Base-by-base conservation (phyloP, 1,139 yeast species). In the Saccharomycopsis crataegensis region DNA sequence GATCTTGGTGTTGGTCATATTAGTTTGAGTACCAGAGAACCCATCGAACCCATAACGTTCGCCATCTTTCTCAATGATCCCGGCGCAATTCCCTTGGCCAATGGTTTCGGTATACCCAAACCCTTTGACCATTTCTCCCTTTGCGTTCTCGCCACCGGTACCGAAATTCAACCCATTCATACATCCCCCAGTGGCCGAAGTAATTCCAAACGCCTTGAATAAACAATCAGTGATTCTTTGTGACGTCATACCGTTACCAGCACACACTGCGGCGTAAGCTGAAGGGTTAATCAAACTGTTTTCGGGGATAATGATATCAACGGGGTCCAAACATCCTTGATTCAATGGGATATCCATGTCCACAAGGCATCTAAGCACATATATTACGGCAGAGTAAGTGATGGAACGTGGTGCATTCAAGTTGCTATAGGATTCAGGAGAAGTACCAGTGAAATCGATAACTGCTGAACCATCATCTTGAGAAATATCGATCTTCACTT, bases 211-310 rank as follows among this genome's bases (percentile, higher is more conserved):
- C 0, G 95, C 89, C 61, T 80, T 80, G 62, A 87, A 72, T 57
- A 87, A 77, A 3, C 84, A 90, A 67, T 87, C 96, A 1, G 89
- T 86, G 46, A 88, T 81, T 58, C 95, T 75, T 67, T 88, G 96
- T 1, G 93, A 82, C 0, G 96, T 87, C 28, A 49, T 38, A 17
- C 54, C 57, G 65, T 87, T 88, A 7, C 95, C 95, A 37, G 95
- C 96, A 8, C 86, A 94, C 4, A 85, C 89, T 1, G 95, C 96
- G n/a, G 91, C 93, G 50, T 84, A 88, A 43, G 74, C 75, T 1
- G 83, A 75, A 2, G 96, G 96, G 49, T 82, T 75, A 22, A 87
- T 74, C 7, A 87, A 75, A 1, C 88, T 79, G 0, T 86, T 86
- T 51, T 79, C 78, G 44, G 94, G 86, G 36, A 88, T 83, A 28